Base-by-base conservation (phyloP, 2,329 filamentous ascomycete species). In the Exserohilum rostratum region DNA sequence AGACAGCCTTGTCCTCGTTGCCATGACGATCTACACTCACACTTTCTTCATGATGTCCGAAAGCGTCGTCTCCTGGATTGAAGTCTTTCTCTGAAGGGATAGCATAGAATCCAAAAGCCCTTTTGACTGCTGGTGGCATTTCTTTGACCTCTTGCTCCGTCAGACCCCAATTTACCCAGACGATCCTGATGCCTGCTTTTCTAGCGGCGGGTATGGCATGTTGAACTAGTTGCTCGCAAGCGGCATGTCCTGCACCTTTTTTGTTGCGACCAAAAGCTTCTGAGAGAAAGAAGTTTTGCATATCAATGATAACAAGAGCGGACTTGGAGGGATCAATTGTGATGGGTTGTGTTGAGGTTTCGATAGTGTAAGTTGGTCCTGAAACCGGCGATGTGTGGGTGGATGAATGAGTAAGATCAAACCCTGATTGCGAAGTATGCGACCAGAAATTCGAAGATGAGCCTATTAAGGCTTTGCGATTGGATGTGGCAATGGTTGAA, bases 351-450 rank as follows among this genome's bases (percentile, higher is more conserved):
- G 64, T 67, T 15, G 66, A 64, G 20, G 70, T 72, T 51, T 63
- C 44, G 22, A 72, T 31, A 1, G 55, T 67, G 20, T 66, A 15
- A 17, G 35, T 54, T 5, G 64, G 57, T 6, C 46, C 44, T n/a
- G 47, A 5, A 10, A 60, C 55, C 18, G 68, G 55, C 2, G 67
- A 63, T 12, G 59, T 58, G 1, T 75, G 71, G 3, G 65, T 58
- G 6, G 64, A 9, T 2, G 78, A 73, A 54, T 77, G 79, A 1
- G 78, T 80, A 5, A 82, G 75, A 58, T 82, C 76, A 66, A 81
- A 81, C 43, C 77, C 79, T 10, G 64, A 72, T n/a, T 53, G 53
- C 2, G 73, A 70, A 33, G 76, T 76, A 61, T 80, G 77, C 5
- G 77, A 71, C 80, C 80, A 82, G 67, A 79, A 79, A 61, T 76